phyloP scores from a whole-genome alignment of 768 basidiomycete genomes.

The Mycena crocata region DNA sequence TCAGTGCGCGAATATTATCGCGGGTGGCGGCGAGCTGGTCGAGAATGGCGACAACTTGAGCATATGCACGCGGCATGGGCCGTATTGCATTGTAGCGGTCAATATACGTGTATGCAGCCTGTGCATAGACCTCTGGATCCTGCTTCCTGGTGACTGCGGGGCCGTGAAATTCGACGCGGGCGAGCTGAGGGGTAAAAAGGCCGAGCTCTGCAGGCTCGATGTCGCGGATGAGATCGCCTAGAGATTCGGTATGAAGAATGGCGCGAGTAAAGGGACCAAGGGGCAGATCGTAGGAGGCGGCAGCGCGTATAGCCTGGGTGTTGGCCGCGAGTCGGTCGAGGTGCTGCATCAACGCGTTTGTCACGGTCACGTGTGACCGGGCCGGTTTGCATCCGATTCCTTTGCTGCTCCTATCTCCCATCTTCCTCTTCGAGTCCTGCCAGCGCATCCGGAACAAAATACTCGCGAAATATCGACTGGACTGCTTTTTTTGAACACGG shows the following conservation, averaged over 20 bases:
- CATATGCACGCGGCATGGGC: constrained; percentile 64
- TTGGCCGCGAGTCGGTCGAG: constrained; percentile 70
- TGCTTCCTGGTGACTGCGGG: constrained; percentile 75
- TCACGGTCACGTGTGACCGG: too few relatives aligned
- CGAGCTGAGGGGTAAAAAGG: constrained; percentile 71
- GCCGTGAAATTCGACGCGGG: constrained; percentile 73
- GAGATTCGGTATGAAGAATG: constrained; percentile 67
- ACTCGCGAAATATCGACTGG: too few relatives aligned
- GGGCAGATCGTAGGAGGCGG: constrained; percentile 32
- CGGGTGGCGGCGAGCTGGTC: constrained; percentile 53
- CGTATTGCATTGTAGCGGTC: constrained; percentile 70
- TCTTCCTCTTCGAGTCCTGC: too few relatives aligned
- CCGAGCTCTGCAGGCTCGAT: constrained; percentile 83
- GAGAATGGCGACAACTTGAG: constrained; percentile 57
- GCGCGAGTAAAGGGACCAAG: constrained; percentile 71
- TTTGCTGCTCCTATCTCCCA: too few relatives aligned
- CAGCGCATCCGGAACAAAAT: too few relatives aligned
- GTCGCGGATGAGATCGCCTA: constrained; percentile 85
- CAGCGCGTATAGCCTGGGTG: constrained; percentile 43
- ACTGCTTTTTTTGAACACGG: too few relatives aligned
- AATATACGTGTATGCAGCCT: constrained; percentile 81
- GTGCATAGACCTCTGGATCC: constrained; percentile 81
- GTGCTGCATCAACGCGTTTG: too few relatives aligned
- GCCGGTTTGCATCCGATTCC: too few relatives aligned
- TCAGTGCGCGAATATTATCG: constrained; percentile 50